Base-by-base conservation (phyloP, 495 filamentous ascomycete species). In the Penicillium fimorum region DNA sequence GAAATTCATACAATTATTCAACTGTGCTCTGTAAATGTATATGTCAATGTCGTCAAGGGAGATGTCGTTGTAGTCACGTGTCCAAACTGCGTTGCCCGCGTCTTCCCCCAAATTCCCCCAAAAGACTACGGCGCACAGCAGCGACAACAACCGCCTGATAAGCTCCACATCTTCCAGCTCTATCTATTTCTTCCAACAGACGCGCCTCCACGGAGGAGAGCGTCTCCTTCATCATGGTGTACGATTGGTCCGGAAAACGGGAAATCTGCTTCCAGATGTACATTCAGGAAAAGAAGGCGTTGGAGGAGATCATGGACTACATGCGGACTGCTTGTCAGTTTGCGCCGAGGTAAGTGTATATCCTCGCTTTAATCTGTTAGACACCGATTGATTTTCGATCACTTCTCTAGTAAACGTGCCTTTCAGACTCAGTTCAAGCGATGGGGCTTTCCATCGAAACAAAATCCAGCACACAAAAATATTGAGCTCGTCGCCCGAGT, bases 401-500 rank as follows among this genome's bases (percentile, higher is more conserved):
- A 13, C 13, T 40, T 20, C 27, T 52, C 30, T 66, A 91, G 87
- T 66, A 90, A 88, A 69, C 85, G 87, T 37, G 83, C 85, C 25
- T 89, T 84, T 60, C 87, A 91, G 65, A 80, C 77, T 11, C 86
- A 89, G 55, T 90, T 90, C 71, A 87, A 83, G 62, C 77, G 83
- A 68, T 94, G 90, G 90, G 79, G 81, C 0, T 94, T 92, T 56
- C 89, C 90, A 4, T 82, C 77, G 55, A 90, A 88, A 67, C 82
- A 85, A 57, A 86, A 84, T 58, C 85, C 83, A 10, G 82, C 82
- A 5, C 85, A 87, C 67, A 87, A 86, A 63, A 87, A 89, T 63
- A 69, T 75, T 24, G 73, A 71, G 12, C 79, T 94, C 10, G 82
- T 89, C 18, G 80, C 76, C 3, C 80, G 89, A 1, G 80, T 90